Base-by-base conservation (phyloP, 2,329 filamentous ascomycete genomes). In the Zalaria sp. region DNA sequence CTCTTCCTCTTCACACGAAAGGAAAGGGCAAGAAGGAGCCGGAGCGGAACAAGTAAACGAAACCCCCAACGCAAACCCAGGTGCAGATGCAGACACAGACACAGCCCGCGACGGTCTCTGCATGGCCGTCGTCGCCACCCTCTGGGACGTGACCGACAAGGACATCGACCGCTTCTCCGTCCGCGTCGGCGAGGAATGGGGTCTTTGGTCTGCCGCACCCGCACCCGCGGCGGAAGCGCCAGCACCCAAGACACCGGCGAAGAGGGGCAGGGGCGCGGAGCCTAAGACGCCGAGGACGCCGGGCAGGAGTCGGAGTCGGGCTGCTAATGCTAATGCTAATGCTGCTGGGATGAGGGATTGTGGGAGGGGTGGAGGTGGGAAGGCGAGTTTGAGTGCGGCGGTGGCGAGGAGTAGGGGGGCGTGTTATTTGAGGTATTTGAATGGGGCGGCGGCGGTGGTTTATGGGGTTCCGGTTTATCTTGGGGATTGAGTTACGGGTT, bases 81-180 rank as follows among this genome's bases (percentile, higher is more conserved):
- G 35, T 7, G 3, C 34, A 25, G 28, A 35, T n/a, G 27, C 8
- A n/a, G 2, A 42, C 2, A 32, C 11, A 5, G 41, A 35, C 5
- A 34, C 34, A 9, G 35, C 43, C 9, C 55, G 50, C 44, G 37
- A 46, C 25, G 45, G 47, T 25, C 39, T 47, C 61, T 52, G 66
- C 57, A 51, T 87, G 3, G 87, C 89, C 0, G 77, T 96, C 6
- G 79, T 96, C 2, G 91, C 87, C 37, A 95, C 88, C 10, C 69
- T 98, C 32, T 98, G 91, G 91, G 91, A 98, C 60, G 91, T 98
- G 39, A 98, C 91, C 6, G 91, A 98, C 59, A 84, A 84, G 54
- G 91, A 98, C 59, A 94, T 95, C 58, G 93, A 98, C 65, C 82
- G 88, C 11, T 93, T 94, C 59, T 83, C 88, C 0, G 77, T 81